Conservation (phyloP, 1,139 yeast genomes). For the Blastobotrys niveus region DNA sequence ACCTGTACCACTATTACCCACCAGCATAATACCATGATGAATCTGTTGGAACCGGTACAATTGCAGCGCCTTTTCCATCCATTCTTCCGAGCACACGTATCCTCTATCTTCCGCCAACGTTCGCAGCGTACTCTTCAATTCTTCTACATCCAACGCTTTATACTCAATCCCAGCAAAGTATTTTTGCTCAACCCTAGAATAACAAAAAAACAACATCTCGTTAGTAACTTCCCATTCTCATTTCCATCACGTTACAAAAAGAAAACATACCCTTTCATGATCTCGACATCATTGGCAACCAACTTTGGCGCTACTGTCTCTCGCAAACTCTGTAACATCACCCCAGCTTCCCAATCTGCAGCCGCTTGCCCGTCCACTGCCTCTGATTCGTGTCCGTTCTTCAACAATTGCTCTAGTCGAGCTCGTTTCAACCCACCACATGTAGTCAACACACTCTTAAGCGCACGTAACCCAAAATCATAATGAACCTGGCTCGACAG, state of each 20-base stretch:
- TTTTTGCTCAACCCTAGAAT: slow-evolving; percentile 27
- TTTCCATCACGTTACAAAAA: not conserved
- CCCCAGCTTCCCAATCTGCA: slow-evolving; percentile 40
- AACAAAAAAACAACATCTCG: not conserved
- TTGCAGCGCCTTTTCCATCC: slow-evolving; percentile 58
- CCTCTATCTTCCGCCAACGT: slow-evolving; percentile 29
- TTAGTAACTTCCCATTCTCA: not conserved
- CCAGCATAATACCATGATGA: slow-evolving; percentile 76
- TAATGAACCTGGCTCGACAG: slow-evolving; percentile 65
- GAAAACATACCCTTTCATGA: slow-evolving; percentile 33
- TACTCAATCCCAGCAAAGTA: slow-evolving; percentile 30
- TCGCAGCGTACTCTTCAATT: slow-evolving; percentile 20
- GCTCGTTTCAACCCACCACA: slow-evolving; percentile 50
- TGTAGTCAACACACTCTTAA: slow-evolving; percentile 57
- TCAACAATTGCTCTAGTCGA: slow-evolving; percentile 2
- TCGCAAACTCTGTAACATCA: slow-evolving; percentile 50
- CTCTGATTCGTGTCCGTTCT: slow-evolving; percentile 2
- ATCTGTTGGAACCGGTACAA: slow-evolving; percentile 56
- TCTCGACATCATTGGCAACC: slow-evolving; percentile 44
- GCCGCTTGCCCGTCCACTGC: slow-evolving; percentile 2
- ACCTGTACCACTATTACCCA: slow-evolving; percentile 75
- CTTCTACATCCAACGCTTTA: slow-evolving; percentile 21
- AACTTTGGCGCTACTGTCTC: slow-evolving; percentile 66
- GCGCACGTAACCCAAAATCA: slow-evolving; percentile 82
- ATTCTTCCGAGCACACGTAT: slow-evolving; percentile 34